Evolutionary conservation across 2,329 filamentous ascomycete genomes (phyloP).

Genomic region (Annulohypoxylon truncatum): DNA sequence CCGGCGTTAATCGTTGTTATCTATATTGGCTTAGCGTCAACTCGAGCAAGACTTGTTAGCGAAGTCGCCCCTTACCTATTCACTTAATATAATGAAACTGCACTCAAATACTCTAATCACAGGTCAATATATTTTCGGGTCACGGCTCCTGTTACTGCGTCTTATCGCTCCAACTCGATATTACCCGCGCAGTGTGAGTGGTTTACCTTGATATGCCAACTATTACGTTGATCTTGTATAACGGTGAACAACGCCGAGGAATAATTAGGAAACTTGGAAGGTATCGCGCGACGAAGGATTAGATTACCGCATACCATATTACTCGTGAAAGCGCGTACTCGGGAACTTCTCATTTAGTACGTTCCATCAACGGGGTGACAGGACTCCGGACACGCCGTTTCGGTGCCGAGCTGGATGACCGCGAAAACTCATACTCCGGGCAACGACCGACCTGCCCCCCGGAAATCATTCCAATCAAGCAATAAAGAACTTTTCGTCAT

Average conservation of each 20-base stretch:
- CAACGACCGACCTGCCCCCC: slow-evolving; percentile 1
- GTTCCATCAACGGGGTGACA: background rate
- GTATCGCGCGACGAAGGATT: background rate
- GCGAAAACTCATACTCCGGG: slow-evolving; percentile 8
- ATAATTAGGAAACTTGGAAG: background rate
- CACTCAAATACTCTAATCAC: background rate
- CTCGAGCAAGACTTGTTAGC: background rate
- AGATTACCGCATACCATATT: slow-evolving; percentile 6
- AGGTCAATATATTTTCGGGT: background rate
- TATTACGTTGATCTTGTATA: slow-evolving; percentile 2
- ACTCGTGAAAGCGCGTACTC: background rate
- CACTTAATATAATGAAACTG: background rate
- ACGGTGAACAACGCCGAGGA: background rate
- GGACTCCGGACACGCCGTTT: background rate
- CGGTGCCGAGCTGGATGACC: background rate
- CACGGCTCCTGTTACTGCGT: background rate
- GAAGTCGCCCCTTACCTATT: background rate
- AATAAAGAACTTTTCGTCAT: slow-evolving; percentile 6
- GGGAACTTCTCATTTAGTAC: background rate
- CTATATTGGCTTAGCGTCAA: background rate
- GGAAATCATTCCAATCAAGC: background rate
- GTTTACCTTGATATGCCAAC: background rate
- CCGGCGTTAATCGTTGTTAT: background rate
- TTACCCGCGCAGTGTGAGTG: slow-evolving; percentile 15
- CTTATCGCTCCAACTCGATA: slow-evolving; percentile 3